These are phyloP conservation scores for Crithidia bombi DNA, from an alignment of 208 protist species.

Conservation along the genomic window DNA sequence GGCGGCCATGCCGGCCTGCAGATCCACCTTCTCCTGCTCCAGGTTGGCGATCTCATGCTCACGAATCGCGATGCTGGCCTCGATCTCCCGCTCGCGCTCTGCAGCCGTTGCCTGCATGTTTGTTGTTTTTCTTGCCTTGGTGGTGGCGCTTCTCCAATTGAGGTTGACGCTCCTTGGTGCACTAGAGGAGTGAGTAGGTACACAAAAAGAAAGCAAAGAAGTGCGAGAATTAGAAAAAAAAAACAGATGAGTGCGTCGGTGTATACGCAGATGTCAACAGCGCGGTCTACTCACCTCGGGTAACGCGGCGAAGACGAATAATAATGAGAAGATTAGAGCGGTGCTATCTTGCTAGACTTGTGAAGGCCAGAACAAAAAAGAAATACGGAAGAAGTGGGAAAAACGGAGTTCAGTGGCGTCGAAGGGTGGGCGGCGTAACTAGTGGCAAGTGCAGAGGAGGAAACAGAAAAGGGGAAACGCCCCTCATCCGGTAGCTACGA, in stretches of 20 bases:
- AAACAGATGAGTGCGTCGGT: not conserved
- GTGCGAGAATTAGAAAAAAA: too few species aligned
- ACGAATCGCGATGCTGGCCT: conserved; percentile 61
- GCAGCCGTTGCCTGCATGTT: conserved; percentile 57
- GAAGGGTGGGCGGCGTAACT: too few species aligned
- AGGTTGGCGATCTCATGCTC: conserved; percentile 70
- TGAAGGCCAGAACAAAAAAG: too few species aligned
- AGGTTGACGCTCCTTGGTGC: too few species aligned
- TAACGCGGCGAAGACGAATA: not conserved
- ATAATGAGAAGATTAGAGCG: too few species aligned
- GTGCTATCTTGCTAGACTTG: too few species aligned
- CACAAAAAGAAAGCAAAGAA: conserved; percentile 19
- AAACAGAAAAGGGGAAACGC: too few species aligned
- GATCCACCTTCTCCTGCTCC: conserved; percentile 48
- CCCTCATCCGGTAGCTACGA: too few species aligned
- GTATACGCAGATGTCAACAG: not conserved
- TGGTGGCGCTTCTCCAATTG: too few species aligned
- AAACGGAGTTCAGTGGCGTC: too few species aligned
- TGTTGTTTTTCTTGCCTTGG: not conserved
- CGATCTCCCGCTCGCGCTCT: conserved; percentile 69
- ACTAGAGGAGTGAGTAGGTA: not conserved
- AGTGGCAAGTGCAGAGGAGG: too few species aligned
- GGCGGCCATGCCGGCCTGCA: conserved; percentile 56
- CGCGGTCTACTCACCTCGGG: not conserved
- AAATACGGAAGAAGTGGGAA: too few species aligned